Evolutionary conservation across 805 yeast species (phyloP).

Genomic region (Candida patagonica): DNA sequence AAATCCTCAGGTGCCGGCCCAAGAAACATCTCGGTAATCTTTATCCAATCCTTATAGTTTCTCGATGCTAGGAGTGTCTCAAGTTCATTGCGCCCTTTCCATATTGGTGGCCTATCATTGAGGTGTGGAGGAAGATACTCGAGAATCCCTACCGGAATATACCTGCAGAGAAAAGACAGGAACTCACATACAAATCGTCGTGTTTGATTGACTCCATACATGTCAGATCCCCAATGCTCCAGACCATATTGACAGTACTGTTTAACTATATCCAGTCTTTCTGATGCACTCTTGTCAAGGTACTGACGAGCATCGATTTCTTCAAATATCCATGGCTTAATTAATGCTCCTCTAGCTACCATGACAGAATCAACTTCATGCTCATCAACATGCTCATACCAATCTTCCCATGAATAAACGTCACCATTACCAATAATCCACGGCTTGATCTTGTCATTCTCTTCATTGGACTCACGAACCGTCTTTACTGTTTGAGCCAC

Average conservation of each 20-base stretch:
- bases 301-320: conserved; percentile 86
- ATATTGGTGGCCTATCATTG: conserved; percentile 88
- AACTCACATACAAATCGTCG: conserved; percentile 92
- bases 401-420: conserved; percentile 75
- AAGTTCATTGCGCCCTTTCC: conserved; percentile 87
- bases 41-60: conserved; percentile 92
- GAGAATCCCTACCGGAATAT: conserved; percentile 87
- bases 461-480: conserved; percentile 46
- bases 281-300: conserved; percentile 82
- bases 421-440: conserved; percentile 95
- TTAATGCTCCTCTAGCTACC: conserved; percentile 97
- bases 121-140: conserved; percentile 81
- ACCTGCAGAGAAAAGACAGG: conserved; percentile 86
- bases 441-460: conserved; percentile 40
- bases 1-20: conserved; percentile 76
- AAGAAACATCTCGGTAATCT: conserved; percentile 86
- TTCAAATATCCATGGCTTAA: conserved; percentile 98
- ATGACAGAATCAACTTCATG: conserved; percentile 83
- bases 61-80: conserved; percentile 82
- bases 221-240: conserved; percentile 98
- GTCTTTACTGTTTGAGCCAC: conserved; percentile 61
- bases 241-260: conserved; percentile 71
- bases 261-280: conserved; percentile 68
- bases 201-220: conserved; percentile 79
- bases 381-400: conserved; percentile 61